Percentiles rank a stretch among this genome's conserved stretches.
These are phyloP conservation scores for Geotrichum carabidarum DNA, from an alignment of 1,139 yeast genomes.

Conservation along the genomic window DNA sequence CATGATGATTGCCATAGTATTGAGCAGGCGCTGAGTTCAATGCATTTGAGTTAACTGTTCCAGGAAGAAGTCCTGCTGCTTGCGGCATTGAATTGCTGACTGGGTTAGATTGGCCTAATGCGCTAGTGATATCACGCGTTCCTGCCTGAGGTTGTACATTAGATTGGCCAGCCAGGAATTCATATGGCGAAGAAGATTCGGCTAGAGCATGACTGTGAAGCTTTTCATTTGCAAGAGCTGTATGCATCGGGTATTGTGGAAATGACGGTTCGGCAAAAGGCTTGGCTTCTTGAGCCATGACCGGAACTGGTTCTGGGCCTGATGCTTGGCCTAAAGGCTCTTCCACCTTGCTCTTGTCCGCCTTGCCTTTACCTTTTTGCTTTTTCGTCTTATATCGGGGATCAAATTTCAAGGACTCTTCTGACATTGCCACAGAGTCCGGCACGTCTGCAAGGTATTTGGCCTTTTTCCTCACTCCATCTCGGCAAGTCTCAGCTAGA, in stretches of 20 bases:
- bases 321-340: neutral
- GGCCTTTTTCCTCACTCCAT: slow-evolving; percentile 81
- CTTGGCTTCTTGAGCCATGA: neutral
- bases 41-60: neutral
- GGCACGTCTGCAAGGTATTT: slow-evolving; percentile 52
- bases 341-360: neutral
- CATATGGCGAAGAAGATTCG: slow-evolving; percentile 8
- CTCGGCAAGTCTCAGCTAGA: slow-evolving; percentile 64
- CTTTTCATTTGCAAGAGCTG: neutral
- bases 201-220: neutral
- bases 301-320: neutral
- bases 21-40: neutral
- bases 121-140: neutral
- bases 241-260: neutral
- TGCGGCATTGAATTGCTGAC: neutral
- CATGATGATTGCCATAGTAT: neutral
- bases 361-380: slow-evolving; percentile 4
- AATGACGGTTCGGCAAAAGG: neutral
- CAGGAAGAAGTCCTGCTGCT: neutral
- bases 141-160: neutral
- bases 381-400: slow-evolving; percentile 21
- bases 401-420: slow-evolving; percentile 24
- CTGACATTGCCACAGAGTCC: slow-evolving; percentile 18
- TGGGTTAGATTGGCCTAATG: neutral
- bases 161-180: neutral